Evolutionary conservation across 495 filamentous ascomycete genomes (phyloP), one percentile per base, ranked within the genome.

Genomic region (Aspergillus sclerotioniger): DNA sequence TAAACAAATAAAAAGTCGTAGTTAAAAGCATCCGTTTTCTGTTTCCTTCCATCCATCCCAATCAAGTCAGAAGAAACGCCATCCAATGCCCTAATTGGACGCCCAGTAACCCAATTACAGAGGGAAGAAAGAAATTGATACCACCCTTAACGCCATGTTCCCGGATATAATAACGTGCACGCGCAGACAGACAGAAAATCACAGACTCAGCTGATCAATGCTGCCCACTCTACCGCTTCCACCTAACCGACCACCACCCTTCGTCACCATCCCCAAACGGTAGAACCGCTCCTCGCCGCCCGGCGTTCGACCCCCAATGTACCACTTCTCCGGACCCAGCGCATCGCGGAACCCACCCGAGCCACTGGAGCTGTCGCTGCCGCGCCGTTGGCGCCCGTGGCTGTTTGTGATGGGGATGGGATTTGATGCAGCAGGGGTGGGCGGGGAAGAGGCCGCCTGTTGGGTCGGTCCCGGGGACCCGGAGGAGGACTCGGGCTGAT

Each of bases 261-360:
- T 76, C 1, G 80, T 82, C 47, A 87, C 82, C 78, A 86, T 81
- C 12, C 82, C 83, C 17, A 87, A 54, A 61, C 90, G 87, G 63
- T 95, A 95, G 69, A 92, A 96, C 65, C 85, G 80, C 71, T 96
- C 92, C 66, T 96, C 92, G 5, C 92, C 92, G 1, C 75, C 80
- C n/a, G 90, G 87, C 32, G 90, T 95, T 62, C 88, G 75, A 2
- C 92, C 92, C 3, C 92, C 92, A 52, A 96, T 90, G 71, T 93
- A 96, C 87, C 90, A 91, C 65, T 87, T 89, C 75, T 96, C 92
- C 0, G 82, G 81, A 0, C 89, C 89, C 2, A 87, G 62, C 6
- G 85, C 85, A 62, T 95, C 91, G 16, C 89, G 75, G 62, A 95
- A 96, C 3, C 80, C 80, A 19, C 91, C 89, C 39, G 83, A 88